Conservation (phyloP, 768 basidiomycete genomes). For the Rhodotorula taiwanensis region DNA sequence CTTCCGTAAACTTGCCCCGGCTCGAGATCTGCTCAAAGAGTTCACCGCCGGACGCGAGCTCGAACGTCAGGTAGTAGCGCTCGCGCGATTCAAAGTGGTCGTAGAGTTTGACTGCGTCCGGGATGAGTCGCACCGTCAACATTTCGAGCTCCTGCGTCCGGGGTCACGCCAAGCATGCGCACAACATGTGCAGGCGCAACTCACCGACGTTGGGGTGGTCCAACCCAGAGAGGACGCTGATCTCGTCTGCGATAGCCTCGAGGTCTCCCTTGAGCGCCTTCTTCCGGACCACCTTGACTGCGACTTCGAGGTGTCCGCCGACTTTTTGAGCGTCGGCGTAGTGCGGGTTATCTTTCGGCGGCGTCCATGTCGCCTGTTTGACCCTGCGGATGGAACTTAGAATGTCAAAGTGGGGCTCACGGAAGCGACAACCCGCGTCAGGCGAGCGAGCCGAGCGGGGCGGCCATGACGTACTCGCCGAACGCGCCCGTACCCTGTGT, state of each 20-base stretch:
- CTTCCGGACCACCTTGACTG: slow-evolving; percentile 67
- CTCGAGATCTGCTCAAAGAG: slow-evolving; percentile 80
- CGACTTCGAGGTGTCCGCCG: slow-evolving; percentile 45
- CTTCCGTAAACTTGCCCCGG: slow-evolving; percentile 86
- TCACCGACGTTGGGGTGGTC: slow-evolving; percentile 78
- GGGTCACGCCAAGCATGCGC: not conserved
- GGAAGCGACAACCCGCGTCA: no score
- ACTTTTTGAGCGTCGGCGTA: slow-evolving; percentile 35
- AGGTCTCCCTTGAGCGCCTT: slow-evolving; percentile 63
- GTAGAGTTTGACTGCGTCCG: slow-evolving; percentile 77
- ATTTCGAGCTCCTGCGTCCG: not conserved
- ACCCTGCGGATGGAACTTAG: slow-evolving; percentile 47
- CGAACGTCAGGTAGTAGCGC: slow-evolving; percentile 77
- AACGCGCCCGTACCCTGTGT: slow-evolving; percentile 12
- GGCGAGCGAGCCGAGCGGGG: slow-evolving; percentile 52
- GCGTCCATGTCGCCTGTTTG: slow-evolving; percentile 54
- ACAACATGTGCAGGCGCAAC: not conserved
- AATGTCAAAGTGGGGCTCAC: not conserved
- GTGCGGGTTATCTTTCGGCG: slow-evolving; percentile 37
- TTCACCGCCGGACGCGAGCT: slow-evolving; percentile 89
- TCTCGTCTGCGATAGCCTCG: slow-evolving; percentile 78
- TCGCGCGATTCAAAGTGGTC: slow-evolving; percentile 92
- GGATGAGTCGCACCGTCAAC: no score
- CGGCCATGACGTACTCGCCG: slow-evolving; percentile 4
- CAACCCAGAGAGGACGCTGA: slow-evolving; percentile 81